Conservation (phyloP, 2,329 filamentous ascomycete genomes). For the Alternaria ventricosa region DNA sequence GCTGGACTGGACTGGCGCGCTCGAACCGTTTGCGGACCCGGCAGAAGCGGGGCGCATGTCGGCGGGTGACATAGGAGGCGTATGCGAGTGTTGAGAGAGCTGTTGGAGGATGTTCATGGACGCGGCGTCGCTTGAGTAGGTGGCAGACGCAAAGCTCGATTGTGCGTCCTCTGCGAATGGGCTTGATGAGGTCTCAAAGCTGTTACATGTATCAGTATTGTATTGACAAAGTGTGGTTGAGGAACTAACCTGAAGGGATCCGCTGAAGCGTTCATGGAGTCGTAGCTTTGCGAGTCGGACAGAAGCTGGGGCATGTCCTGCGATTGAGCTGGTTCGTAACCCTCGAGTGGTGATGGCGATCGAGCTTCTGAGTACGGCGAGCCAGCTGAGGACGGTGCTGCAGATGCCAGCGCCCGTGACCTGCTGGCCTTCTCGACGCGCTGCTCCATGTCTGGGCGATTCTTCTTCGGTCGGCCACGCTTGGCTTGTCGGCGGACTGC, state of each 20-base stretch:
- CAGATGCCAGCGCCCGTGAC: constrained; percentile 50
- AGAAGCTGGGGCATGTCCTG: constrained; percentile 28
- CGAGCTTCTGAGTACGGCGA: constrained; percentile 42
- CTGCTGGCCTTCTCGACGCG: constrained; percentile 63
- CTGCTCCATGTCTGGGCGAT: constrained; percentile 65
- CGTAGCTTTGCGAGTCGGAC: constrained; percentile 35
- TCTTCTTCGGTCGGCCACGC: constrained; percentile 70
- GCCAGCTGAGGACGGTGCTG: constrained; percentile 43
- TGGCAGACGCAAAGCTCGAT: constrained; percentile 38
- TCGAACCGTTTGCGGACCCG: constrained; percentile 28
- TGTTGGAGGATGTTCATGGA: constrained; percentile 46
- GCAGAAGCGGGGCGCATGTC: constrained; percentile 37
- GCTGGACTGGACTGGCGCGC: constrained; percentile 28
- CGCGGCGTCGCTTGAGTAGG: constrained; percentile 38
- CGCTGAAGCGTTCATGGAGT: constrained; percentile 34
- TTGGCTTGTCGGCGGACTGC: constrained; percentile 71
- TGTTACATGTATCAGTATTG: constrained; percentile 26
- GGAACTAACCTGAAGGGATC: constrained; percentile 39
- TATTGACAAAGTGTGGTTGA: neutral
- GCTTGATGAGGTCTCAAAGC: constrained; percentile 41
- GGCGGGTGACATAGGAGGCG: constrained; percentile 47
- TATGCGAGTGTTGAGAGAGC: constrained; percentile 44
- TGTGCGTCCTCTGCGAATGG: constrained; percentile 33
- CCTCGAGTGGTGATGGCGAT: constrained; percentile 37
- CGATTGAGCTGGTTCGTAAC: constrained; percentile 31